A percentile compares a stretch with the other conserved stretches of the same genome.
phyloP scores from a whole-genome alignment of 208 protist genomes.

The Trypanosoma brucei region DNA sequence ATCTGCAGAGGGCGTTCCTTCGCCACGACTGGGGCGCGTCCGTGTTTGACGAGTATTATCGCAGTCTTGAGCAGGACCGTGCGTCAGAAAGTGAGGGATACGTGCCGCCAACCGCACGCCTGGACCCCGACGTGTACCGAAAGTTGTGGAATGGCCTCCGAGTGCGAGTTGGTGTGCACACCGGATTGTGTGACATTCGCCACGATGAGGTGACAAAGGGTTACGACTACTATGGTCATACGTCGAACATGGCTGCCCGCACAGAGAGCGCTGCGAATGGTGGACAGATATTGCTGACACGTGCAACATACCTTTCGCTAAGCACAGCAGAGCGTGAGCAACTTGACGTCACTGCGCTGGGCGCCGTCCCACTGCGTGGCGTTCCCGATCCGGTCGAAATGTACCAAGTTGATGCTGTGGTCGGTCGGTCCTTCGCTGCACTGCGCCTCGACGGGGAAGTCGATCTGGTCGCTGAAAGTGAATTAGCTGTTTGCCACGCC shows the following conservation, averaged over 20 bases:
- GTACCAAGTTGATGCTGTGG: neutral
- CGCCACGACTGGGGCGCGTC: conserved; percentile 37
- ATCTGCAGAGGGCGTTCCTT: conserved; percentile 16
- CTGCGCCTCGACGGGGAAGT: neutral
- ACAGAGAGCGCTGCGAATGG: neutral
- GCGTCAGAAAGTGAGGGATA: neutral
- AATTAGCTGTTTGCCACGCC: too few relatives aligned
- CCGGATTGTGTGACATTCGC: neutral
- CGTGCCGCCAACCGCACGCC: neutral
- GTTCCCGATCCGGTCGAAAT: neutral
- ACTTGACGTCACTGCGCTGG: neutral
- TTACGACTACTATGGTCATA: neutral
- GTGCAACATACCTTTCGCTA: neutral
- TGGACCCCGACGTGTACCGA: neutral
- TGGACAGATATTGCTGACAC: neutral
- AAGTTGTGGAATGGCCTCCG: neutral
- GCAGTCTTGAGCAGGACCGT: neutral
- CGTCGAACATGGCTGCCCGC: neutral
- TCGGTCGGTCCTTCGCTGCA: neutral
- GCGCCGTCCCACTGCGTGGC: neutral
- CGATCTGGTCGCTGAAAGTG: neutral
- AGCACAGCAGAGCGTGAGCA: neutral
- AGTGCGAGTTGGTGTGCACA: neutral
- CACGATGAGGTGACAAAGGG: neutral
- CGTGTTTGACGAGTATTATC: conserved; percentile 34